Evolutionary conservation across 257 asterid genomes (phyloP).

Genomic region (Cinchona pubescens): DNA sequence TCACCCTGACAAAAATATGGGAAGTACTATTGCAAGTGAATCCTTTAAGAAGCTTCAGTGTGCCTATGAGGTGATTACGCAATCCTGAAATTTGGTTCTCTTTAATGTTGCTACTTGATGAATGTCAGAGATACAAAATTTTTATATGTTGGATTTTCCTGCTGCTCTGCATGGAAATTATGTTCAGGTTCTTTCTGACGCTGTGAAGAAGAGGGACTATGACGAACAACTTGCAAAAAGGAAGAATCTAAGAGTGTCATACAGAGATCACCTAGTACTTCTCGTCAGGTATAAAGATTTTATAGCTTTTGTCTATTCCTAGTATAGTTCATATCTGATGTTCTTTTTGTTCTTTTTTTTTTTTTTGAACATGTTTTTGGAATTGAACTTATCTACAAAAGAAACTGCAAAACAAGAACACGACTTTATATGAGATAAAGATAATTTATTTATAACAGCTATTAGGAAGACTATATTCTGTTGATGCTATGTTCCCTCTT

Average conservation of each 20-base stretch:
- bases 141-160: constrained; percentile 15
- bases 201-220: constrained; percentile 87
- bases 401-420: not conserved
- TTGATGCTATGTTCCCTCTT: not conserved
- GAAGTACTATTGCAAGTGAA: constrained; percentile 86
- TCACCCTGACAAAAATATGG: constrained; percentile 98
- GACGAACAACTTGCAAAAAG: constrained; percentile 86
- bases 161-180: constrained; percentile 28
- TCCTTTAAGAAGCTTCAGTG: constrained; percentile 96
- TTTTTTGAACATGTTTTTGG: not conserved
- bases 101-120: constrained; percentile 1
- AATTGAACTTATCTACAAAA: not conserved
- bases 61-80: constrained; percentile 77
- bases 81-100: not conserved
- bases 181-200: constrained; percentile 85
- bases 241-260: constrained; percentile 75
- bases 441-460: not conserved
- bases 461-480: not conserved
- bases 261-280: constrained; percentile 80
- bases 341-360: too few relatives aligned
- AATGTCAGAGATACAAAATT: constrained; percentile 23
- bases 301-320: not conserved
- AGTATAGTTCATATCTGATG: not conserved
- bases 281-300: constrained; percentile 55
- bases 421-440: not conserved